A percentile compares a stretch with the other conserved stretches of the same genome.
phyloP scores from a whole-genome alignment of 805 yeast genomes.

The Ogataea polymorpha region DNA sequence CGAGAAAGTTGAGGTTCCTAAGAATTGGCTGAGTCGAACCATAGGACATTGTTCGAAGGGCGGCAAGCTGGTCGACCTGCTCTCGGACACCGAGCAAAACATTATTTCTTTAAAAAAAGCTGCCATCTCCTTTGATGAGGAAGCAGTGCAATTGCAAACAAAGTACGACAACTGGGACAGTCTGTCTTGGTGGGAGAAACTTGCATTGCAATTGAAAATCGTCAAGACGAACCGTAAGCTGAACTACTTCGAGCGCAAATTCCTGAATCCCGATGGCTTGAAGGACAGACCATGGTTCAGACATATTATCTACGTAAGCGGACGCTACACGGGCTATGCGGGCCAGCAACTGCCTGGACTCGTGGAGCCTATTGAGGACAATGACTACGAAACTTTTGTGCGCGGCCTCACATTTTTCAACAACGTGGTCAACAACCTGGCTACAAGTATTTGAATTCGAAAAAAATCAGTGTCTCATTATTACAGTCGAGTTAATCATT shows the following conservation, averaged over 20 bases:
- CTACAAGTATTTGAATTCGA: conserved; percentile 4
- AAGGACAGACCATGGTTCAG: conserved; percentile 54
- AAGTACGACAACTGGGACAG: conserved; percentile 23
- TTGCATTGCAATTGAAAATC: conserved; percentile 26
- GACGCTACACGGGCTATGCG: conserved; percentile 58
- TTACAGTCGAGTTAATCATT: conserved; percentile 1
- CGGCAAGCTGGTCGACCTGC: conserved; percentile 19
- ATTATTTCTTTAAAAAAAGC: conserved; percentile 24
- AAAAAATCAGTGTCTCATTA: conserved; percentile 1
- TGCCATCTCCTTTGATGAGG: conserved; percentile 28
- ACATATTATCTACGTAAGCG: conserved; percentile 58
- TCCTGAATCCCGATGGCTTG: conserved; percentile 47
- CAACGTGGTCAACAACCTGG: conserved; percentile 13
- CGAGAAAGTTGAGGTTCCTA: conserved; percentile 28
- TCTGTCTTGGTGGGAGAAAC: conserved; percentile 26
- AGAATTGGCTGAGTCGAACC: conserved; percentile 22
- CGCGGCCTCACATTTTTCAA: conserved; percentile 22
- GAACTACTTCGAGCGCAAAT: conserved; percentile 42
- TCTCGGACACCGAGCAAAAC: conserved; percentile 29
- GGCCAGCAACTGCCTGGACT: conserved; percentile 57
- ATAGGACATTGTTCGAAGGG: neutral
- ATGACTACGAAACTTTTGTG: conserved; percentile 34
- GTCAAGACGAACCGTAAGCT: conserved; percentile 38
- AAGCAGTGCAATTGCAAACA: conserved; percentile 20
- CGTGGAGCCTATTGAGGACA: conserved; percentile 51